These are phyloP conservation scores for Geoglossum cookeanum DNA, from an alignment of 2,329 filamentous ascomycete genomes.

Conservation along the genomic window DNA sequence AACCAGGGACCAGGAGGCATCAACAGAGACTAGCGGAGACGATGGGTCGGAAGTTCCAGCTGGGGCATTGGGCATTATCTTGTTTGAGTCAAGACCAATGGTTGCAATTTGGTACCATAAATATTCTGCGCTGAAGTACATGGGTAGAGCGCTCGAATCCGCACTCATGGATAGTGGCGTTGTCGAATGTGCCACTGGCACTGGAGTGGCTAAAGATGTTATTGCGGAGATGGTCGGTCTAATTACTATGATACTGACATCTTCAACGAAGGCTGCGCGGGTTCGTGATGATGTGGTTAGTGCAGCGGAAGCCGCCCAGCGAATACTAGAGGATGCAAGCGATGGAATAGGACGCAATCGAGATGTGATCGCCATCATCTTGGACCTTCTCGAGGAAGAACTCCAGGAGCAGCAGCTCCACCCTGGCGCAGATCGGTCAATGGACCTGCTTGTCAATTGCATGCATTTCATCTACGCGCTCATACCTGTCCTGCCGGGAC, in stretches of 20 bases:
- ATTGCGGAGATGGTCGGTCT: constrained; percentile 56
- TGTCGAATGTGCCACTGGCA: constrained; percentile 24
- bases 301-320: constrained; percentile 21
- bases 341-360: constrained; percentile 32
- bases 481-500: constrained; percentile 51
- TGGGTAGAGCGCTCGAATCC: constrained; percentile 58
- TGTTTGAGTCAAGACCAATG: constrained; percentile 58
- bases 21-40: constrained; percentile 5
- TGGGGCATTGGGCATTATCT: constrained; percentile 49
- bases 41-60: constrained; percentile 41
- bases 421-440: constrained; percentile 41
- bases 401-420: constrained; percentile 28
- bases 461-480: constrained; percentile 62
- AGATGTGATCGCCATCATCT: constrained; percentile 66
- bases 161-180: constrained; percentile 36
- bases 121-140: constrained; percentile 62
- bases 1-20: constrained; percentile 10
- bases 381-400: constrained; percentile 65
- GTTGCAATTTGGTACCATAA: constrained; percentile 55
- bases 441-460: constrained; percentile 53
- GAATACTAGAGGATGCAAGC: constrained; percentile 30
- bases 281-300: constrained; percentile 11
- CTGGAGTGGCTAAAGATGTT: constrained; percentile 27
- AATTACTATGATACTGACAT: constrained; percentile 36
- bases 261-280: constrained; percentile 8